Evolutionary conservation across 192 early-diverging fungal species (phyloP).

Genomic region (Phycomyces nitens): DNA sequence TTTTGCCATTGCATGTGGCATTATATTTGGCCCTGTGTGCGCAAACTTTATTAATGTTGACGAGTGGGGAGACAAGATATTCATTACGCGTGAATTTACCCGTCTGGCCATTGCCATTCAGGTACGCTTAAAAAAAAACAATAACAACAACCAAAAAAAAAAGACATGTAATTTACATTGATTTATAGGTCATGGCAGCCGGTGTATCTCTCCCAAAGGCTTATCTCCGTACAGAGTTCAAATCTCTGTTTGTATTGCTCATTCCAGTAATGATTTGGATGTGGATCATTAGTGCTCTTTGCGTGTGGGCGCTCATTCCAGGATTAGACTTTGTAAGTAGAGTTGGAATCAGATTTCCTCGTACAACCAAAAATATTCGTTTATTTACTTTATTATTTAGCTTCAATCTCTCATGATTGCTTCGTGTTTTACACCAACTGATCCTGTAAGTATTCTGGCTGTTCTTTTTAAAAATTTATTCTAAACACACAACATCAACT

Average conservation of each 20-base stretch:
- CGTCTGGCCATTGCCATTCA: conserved; percentile 78
- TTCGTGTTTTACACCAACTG: conserved; percentile 85
- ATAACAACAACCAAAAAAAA: neutral
- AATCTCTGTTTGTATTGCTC: conserved; percentile 61
- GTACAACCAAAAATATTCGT: no score
- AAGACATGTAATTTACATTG: neutral
- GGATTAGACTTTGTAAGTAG: conserved; percentile 46
- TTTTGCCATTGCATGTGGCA: conserved; percentile 74
- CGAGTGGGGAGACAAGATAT: conserved; percentile 31
- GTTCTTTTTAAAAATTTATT: no score
- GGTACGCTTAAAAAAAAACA: neutral
- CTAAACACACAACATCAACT: no score
- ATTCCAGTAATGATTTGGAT: conserved; percentile 78
- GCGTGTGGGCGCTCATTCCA: conserved; percentile 57
- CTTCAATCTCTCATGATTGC: conserved; percentile 71
- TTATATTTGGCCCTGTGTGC: conserved; percentile 72
- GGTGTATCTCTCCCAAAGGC: conserved; percentile 57
- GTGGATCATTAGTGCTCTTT: conserved; percentile 67
- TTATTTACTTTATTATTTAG: no score
- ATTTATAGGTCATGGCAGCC: conserved; percentile 66
- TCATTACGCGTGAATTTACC: conserved; percentile 61
- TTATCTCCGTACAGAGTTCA: conserved; percentile 62
- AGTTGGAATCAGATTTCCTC: no score
- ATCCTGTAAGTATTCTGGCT: conserved; percentile 72
- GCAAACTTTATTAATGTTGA: conserved; percentile 62